phyloP scores from a whole-genome alignment of 192 early-diverging fungal genomes.

The Umbelopsis sp. region DNA sequence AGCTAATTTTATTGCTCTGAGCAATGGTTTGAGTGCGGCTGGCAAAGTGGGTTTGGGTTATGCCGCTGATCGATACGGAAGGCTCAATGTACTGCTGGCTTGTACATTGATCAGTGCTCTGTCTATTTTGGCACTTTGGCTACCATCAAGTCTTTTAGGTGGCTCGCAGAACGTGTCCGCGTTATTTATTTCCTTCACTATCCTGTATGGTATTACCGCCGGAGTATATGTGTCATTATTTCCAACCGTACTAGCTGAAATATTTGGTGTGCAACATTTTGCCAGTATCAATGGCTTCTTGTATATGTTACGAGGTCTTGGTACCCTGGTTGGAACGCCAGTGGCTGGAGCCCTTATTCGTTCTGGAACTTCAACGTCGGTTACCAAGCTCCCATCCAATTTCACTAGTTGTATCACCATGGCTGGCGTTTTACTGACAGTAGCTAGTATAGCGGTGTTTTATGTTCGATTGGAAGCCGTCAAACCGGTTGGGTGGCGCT shows the following conservation, averaged over 20 bases:
- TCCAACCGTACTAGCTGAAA: slow-evolving; percentile 48
- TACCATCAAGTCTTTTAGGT: slow-evolving; percentile 41
- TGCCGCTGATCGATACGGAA: slow-evolving; percentile 48
- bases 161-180: not conserved
- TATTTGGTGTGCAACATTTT: slow-evolving; percentile 54
- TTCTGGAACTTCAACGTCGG: not conserved
- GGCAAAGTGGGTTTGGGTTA: slow-evolving; percentile 34
- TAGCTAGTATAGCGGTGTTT: not conserved
- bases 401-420: slow-evolving; percentile 19
- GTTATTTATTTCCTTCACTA: slow-evolving; percentile 42
- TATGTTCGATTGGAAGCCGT: not conserved
- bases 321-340: slow-evolving; percentile 49
- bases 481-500: not conserved
- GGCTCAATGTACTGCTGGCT: slow-evolving; percentile 52
- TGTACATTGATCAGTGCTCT: slow-evolving; percentile 47
- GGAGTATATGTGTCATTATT: slow-evolving; percentile 49
- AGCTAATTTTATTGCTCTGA: slow-evolving; percentile 17
- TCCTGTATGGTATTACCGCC: slow-evolving; percentile 51
- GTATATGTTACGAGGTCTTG: slow-evolving; percentile 47
- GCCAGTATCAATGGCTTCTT: slow-evolving; percentile 55
- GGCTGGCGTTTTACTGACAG: slow-evolving; percentile 6
- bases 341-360: slow-evolving; percentile 47
- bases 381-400: slow-evolving; percentile 4
- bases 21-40: slow-evolving; percentile 16
- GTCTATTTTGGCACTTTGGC: slow-evolving; percentile 48